Evolutionary conservation across 2,329 filamentous ascomycete genomes (phyloP), one percentile per base, ranked within the genome.

Genomic region (Pseudogymnoascus sp.): DNA sequence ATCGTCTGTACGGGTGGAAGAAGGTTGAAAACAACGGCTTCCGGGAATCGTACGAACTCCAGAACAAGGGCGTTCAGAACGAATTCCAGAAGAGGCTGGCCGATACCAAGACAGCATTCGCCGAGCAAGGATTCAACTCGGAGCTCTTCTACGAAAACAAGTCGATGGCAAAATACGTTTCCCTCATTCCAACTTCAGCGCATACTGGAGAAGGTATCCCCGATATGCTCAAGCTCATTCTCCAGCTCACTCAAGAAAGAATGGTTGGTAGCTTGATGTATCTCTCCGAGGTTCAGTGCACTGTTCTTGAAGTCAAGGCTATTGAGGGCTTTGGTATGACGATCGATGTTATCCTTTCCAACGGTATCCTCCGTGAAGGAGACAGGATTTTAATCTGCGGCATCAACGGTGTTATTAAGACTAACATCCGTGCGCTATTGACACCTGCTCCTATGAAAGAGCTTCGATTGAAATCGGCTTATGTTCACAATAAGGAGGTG

Each of bases 201-300:
- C 91, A 96, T 77, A 97, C 95, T n/a, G 96, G 95, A 71, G 95
- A 99, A 79, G 95, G 95, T 86, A 93, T 99, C 69, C 95, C 95
- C 23, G 95, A 99, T 76, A 93, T 99, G 92, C 81, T 99, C 72
- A 99, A 96, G 84, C 87, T 99, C 65, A 89, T 99, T 69, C 80
- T 96, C 60, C 87, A 90, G 71, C 84, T 99, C 64, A 96, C 93
- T 1, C 96, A 99, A 78, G 93, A 97, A 79, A 90, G 95, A 71
- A 97, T 99, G 91, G 93, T 95, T 53, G 91, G 89, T 70, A 91
- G 92, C 68, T 86, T 99, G 70, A 99, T 99, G 95, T 99, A 99
- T 76, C 85, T 99, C 64, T 95, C 93, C 34, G 95, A 99, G 78
- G 91, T 97, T 25, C 93, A 99, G 78, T 95, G 92, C 75, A 99